These are phyloP conservation scores for Corynascus novoguineensis DNA, from an alignment of 495 filamentous ascomycete genomes.

Conservation along the genomic window DNA sequence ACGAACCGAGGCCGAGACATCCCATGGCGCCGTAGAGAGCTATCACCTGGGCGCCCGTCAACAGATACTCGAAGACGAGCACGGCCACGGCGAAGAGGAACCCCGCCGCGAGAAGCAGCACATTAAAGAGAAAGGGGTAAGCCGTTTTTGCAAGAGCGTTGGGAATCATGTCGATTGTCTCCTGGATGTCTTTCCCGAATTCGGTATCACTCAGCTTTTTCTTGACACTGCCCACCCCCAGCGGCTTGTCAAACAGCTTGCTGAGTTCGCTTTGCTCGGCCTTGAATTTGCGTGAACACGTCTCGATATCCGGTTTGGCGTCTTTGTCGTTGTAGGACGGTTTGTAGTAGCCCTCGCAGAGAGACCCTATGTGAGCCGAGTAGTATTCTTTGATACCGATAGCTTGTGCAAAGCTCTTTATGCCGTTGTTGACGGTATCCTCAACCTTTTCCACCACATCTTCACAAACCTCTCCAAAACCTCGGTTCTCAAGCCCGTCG, in stretches of 20 bases:
- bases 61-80: constrained; percentile 5
- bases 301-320: constrained; percentile 49
- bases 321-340: constrained; percentile 43
- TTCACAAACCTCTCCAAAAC: constrained; percentile 25
- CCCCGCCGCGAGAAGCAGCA: constrained; percentile 34
- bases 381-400: constrained; percentile 66
- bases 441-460: constrained; percentile 24
- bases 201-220: constrained; percentile 51
- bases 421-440: constrained; percentile 33
- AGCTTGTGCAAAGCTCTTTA: constrained; percentile 31
- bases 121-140: constrained; percentile 56
- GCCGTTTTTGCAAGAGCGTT: constrained; percentile 48
- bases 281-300: constrained; percentile 56
- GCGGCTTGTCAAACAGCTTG: constrained; percentile 46
- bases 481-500: constrained; percentile 26
- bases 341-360: constrained; percentile 57
- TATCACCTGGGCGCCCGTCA: background rate
- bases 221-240: constrained; percentile 41
- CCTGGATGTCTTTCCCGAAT: constrained; percentile 56
- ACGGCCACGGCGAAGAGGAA: constrained; percentile 29
- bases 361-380: constrained; percentile 61
- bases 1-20: constrained; percentile 14
- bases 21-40: constrained; percentile 1
- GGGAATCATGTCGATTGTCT: constrained; percentile 52
- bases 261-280: constrained; percentile 54